Evolutionary conservation across 805 yeast species (phyloP).

Genomic region (Trichomonascus vanleenenianus): DNA sequence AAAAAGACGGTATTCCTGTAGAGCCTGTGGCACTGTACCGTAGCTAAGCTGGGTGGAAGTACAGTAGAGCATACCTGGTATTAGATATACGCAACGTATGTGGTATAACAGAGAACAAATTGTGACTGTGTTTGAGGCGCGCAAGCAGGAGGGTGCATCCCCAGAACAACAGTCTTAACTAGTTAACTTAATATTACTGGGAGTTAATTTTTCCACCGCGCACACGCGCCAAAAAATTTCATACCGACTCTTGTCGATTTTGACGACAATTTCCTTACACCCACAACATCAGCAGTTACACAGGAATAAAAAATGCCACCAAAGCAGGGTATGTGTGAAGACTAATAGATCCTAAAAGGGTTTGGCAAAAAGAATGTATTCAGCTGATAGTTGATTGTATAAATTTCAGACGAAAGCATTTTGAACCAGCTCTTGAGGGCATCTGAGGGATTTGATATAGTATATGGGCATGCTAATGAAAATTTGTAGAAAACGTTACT

Average conservation of each 20-base stretch:
- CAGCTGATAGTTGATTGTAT: neutral
- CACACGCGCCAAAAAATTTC: neutral
- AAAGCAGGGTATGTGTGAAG: conserved; percentile 19
- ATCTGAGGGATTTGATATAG: too few relatives aligned
- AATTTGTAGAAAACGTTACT: conserved; percentile 34
- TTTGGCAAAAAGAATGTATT: neutral
- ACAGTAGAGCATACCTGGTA: too few relatives aligned
- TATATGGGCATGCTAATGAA: neutral
- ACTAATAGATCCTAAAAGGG: neutral
- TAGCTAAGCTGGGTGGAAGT: too few relatives aligned
- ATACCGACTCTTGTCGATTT: neutral
- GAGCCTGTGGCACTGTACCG: too few relatives aligned
- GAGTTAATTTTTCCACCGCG: too few relatives aligned
- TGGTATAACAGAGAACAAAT: too few relatives aligned
- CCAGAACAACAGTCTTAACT: too few relatives aligned
- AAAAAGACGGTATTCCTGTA: too few relatives aligned
- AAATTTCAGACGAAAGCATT: neutral
- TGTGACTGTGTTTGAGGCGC: too few relatives aligned
- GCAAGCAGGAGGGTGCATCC: too few relatives aligned
- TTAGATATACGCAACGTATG: too few relatives aligned
- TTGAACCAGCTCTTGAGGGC: neutral
- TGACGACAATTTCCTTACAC: neutral
- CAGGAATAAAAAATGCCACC: conserved; percentile 19
- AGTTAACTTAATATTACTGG: too few relatives aligned
- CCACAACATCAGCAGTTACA: neutral